Percentiles rank a stretch among this genome's conserved stretches.
Conservation (phyloP, 1,139 yeast species). For the Candida sanyaensis region DNA sequence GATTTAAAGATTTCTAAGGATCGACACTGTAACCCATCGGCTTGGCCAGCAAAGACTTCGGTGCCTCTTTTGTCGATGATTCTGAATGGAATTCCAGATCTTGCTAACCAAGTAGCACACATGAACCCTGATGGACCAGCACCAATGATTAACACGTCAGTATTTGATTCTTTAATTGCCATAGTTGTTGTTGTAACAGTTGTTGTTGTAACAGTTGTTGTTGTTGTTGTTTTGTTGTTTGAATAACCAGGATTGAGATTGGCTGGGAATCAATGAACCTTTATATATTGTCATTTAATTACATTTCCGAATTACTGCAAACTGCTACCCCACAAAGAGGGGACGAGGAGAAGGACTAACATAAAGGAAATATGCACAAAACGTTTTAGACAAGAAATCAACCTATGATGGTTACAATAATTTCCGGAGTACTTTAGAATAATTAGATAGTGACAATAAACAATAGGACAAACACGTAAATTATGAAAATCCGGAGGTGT, state of each 20-base stretch:
- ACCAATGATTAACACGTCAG: conserved; percentile 34
- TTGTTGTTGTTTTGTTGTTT: background rate
- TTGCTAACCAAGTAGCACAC: conserved; percentile 29
- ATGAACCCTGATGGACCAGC: conserved; percentile 38
- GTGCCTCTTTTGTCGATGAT: conserved; percentile 30
- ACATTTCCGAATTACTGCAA: background rate
- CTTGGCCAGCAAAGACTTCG: conserved; percentile 31
- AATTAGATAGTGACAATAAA: no score
- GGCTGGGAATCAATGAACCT: background rate
- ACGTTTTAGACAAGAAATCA: background rate
- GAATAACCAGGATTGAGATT: background rate
- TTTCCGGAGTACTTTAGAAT: background rate
- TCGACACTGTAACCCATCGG: conserved; percentile 30
- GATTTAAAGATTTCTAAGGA: conserved; percentile 30
- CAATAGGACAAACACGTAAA: no score
- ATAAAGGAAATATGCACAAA: background rate
- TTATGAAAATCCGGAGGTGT: no score
- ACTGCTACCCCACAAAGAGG: background rate
- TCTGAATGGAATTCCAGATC: conserved; percentile 30
- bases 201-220: background rate
- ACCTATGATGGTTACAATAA: background rate
- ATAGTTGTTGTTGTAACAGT: background rate
- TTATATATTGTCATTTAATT: background rate
- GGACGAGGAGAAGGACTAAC: background rate
- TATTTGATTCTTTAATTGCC: conserved; percentile 20